A percentile compares a stretch with the other conserved stretches of the same genome.
These are phyloP conservation scores for Starmerella ratchasimensis DNA, from an alignment of 805 yeast species.

Conservation along the genomic window DNA sequence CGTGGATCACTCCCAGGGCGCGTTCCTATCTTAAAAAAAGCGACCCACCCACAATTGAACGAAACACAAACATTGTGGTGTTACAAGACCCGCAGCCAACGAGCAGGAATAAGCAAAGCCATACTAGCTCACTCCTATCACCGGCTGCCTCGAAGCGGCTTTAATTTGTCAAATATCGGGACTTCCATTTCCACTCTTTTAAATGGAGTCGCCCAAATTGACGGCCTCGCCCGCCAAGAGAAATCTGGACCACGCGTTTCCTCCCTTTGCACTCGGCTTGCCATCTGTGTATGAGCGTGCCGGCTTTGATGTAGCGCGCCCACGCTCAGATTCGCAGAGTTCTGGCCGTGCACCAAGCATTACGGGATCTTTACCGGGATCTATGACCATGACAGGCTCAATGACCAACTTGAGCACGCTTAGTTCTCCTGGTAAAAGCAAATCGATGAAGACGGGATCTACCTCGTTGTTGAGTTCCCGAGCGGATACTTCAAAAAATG, in stretches of 20 bases:
- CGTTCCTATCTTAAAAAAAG: no score
- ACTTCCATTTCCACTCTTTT: neutral
- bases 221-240: slow-evolving; percentile 9
- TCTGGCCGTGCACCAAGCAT: slow-evolving; percentile 4
- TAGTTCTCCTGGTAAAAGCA: neutral
- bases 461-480: neutral
- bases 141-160: no score
- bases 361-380: slow-evolving; percentile 1
- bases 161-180: neutral
- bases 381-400: slow-evolving; percentile 2
- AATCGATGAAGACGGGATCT: neutral
- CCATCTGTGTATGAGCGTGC: slow-evolving; percentile 32
- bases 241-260: slow-evolving; percentile 29
- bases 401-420: neutral
- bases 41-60: no score
- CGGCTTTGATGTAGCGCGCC: slow-evolving; percentile 29
- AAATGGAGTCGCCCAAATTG: slow-evolving; percentile 1
- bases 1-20: no score
- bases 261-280: slow-evolving; percentile 28
- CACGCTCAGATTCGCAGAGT: slow-evolving; percentile 14
- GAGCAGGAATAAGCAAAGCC: no score
- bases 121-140: no score
- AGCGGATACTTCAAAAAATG: no score
- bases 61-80: no score
- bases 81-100: no score